Conservation (phyloP, 176 grass and related monocot genomes). For the Oryza brachyantha region DNA sequence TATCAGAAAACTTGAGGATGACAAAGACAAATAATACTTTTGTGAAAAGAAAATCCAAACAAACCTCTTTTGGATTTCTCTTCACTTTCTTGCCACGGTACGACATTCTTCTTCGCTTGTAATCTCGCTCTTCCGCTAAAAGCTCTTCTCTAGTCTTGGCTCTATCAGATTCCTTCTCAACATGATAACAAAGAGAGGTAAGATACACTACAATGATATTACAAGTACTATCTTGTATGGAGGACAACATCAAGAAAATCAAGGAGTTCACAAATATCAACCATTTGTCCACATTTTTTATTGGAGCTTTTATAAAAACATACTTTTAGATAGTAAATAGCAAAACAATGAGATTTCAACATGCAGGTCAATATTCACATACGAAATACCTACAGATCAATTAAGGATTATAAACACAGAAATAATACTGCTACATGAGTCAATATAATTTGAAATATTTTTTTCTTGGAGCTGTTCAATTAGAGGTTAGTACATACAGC, state of each 20-base stretch:
- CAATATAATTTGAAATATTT: conserved; percentile 22
- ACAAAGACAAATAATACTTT: conserved; percentile 11
- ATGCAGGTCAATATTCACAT: not conserved
- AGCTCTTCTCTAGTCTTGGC: conserved; percentile 86
- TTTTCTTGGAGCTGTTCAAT: not conserved
- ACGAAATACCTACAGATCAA: not conserved
- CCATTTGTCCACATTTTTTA: not conserved
- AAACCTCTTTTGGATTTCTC: conserved; percentile 79
- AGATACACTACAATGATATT: not conserved
- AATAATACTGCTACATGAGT: not conserved
- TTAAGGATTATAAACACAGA: conserved; percentile 19
- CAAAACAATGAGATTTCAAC: conserved; percentile 10
- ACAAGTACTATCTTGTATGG: not conserved
- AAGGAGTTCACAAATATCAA: not conserved
- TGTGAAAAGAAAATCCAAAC: conserved; percentile 13
- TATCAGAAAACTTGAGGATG: conserved; percentile 1
- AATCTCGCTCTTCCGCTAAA: conserved; percentile 98
- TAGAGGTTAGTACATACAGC: not conserved
- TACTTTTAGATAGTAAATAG: conserved; percentile 14
- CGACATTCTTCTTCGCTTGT: conserved; percentile 89
- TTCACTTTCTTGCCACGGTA: conserved; percentile 96
- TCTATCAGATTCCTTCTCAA: conserved; percentile 59
- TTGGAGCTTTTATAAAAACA: not conserved
- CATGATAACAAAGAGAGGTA: not conserved
- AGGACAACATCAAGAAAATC: not conserved